Evolutionary conservation across 495 filamentous ascomycete genomes (phyloP), one percentile per base, ranked within the genome.

Genomic region (Cairneyella variabilis): DNA sequence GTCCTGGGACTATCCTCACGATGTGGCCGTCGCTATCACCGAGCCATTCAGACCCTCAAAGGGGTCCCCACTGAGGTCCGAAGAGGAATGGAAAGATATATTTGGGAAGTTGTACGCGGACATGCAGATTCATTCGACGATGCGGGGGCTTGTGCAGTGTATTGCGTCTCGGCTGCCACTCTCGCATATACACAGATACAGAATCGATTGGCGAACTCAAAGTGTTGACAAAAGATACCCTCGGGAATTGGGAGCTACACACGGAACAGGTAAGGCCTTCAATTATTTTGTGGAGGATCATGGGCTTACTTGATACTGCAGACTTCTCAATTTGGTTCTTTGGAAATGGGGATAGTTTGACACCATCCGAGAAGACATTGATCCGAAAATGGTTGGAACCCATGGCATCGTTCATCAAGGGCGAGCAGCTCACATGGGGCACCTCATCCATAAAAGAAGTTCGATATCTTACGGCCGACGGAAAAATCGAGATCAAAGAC

Each of bases 91-190:
- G 52, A 27, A 16, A 10, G 34, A 48, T 28, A 25, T 55, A 18
- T 55, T 55, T 30, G 42, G 42, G 1, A 18, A 32, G n/a, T 12
- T 55, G 17, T 48, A 55, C 21, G 44, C 52, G 3, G 43, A 56
- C 20, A 43, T 56, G 25, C 53, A 56, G 23, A 56, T 56, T 10
- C 46, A 56, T 12, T 56, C 53, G 1, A 51, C 53, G 8, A 44
- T 56, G 46, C 44, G 46, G 0, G 53, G 53, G 6, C 43, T 50
- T 22, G 18, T 51, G 1, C 23, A 56, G 18, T 49, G 14, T 4
- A 49, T 56, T 16, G 23, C 26, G 2, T 1, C 17, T 1, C 14
- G 32, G 4, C 20, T 56, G 10, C 45, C 46, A 8, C 11, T 32
- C 2, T 43, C 34, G 3, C 9, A 45, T 18, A 43, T 56, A 20